Evolutionary conservation across 2,329 filamentous ascomycete genomes (phyloP).

Genomic region (Microdochium trichocladiopsis): DNA sequence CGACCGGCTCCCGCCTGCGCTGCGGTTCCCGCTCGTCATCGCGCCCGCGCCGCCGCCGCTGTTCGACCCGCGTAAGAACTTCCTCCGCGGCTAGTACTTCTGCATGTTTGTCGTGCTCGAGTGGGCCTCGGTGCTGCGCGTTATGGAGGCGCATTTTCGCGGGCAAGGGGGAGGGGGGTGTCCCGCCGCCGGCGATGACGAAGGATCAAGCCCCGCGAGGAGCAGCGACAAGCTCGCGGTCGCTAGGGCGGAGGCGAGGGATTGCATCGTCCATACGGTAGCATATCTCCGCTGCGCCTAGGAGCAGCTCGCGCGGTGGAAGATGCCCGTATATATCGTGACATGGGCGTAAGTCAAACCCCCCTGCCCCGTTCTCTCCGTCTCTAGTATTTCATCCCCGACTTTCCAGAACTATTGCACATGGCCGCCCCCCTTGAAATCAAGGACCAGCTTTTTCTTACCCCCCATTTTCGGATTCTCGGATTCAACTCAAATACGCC

Average conservation of each 20-base stretch:
- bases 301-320: slow-evolving; percentile 7
- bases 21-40: slow-evolving; percentile 8
- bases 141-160: slow-evolving; percentile 5
- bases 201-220: neutral
- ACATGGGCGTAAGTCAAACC: slow-evolving; percentile 8
- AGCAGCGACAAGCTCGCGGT: slow-evolving; percentile 3
- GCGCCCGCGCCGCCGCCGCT: too few species aligned
- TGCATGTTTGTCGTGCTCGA: slow-evolving; percentile 5
- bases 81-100: slow-evolving; percentile 7
- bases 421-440: too few species aligned
- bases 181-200: too few species aligned
- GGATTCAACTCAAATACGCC: too few species aligned
- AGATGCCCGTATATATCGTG: slow-evolving; percentile 4
- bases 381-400: too few species aligned
- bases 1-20: slow-evolving; percentile 5
- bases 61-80: slow-evolving; percentile 7
- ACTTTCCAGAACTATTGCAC: too few species aligned
- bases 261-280: slow-evolving; percentile 4
- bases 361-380: too few species aligned
- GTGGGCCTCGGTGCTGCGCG: slow-evolving; percentile 8
- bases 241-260: slow-evolving; percentile 4
- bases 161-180: too few species aligned
- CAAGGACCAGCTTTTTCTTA: too few species aligned
- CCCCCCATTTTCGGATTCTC: too few species aligned
- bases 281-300: slow-evolving; percentile 5